Conservation (phyloP, 495 filamentous ascomycete genomes). For the Amphirosellinia nigrospora region DNA sequence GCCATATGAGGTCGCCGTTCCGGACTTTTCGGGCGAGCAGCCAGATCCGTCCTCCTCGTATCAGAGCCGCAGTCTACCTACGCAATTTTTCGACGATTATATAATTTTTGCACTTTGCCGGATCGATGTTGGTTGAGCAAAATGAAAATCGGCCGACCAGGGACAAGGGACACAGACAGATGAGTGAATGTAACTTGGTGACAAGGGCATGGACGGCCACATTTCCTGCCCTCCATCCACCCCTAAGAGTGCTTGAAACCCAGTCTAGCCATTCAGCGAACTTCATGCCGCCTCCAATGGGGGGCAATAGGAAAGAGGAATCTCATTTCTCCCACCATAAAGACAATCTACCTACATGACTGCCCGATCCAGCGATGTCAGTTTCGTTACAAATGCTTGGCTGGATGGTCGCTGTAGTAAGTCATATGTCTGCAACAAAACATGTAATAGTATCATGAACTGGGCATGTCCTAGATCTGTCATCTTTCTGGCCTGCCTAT, state of each 20-base stretch:
- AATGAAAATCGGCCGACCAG: neutral
- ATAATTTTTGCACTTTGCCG: neutral
- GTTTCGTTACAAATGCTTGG: conserved; percentile 15
- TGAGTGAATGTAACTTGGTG: conserved; percentile 10
- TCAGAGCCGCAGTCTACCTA: conserved; percentile 16
- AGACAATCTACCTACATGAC: neutral
- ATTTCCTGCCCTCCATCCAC: neutral
- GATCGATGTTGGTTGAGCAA: neutral
- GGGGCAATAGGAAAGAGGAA: conserved; percentile 7
- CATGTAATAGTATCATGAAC: neutral
- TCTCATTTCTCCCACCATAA: conserved; percentile 6
- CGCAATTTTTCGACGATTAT: neutral
- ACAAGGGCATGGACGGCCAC: conserved; percentile 8
- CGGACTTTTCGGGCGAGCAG: neutral
- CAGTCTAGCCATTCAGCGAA: neutral
- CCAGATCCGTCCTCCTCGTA: conserved; percentile 7
- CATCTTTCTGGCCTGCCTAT: conserved; percentile 14
- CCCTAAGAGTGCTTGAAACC: conserved; percentile 7
- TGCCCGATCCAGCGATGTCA: conserved; percentile 21
- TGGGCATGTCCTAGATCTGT: neutral
- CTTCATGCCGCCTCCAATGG: neutral
- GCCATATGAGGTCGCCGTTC: conserved; percentile 1
- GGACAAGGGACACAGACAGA: neutral
- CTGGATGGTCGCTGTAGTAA: conserved; percentile 21
- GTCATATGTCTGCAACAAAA: conserved; percentile 12